Evolutionary conservation across 2,329 filamentous ascomycete genomes (phyloP), one percentile per base, ranked within the genome.

Genomic region (Dothistroma septosporum): DNA sequence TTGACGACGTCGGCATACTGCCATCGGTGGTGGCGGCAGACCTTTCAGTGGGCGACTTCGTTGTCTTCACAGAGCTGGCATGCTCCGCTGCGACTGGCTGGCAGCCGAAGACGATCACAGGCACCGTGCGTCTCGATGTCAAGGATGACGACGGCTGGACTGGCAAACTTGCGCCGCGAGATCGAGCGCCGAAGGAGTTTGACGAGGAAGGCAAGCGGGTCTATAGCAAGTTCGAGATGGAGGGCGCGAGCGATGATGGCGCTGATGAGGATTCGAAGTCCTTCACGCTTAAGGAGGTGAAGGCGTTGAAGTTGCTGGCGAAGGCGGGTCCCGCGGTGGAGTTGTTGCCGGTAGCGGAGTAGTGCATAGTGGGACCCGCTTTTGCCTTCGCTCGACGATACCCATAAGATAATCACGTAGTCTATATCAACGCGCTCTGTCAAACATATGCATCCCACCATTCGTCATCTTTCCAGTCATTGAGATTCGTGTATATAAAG

Each of bases 211-310:
- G 91, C 0, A 80, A 88, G 63, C 83, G 91, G 10, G 75, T 91
- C 10, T 96, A 93, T 68, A 86, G 83, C 63, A 89, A 87, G 60
- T 94, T 95, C 65, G 91, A 95, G 68, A 86, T 86, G 67, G 83
- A 84, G 11, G 71, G 72, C 8, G 82, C 86, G 7, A 84, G 85
- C 11, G 85, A 84, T 12, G 83, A 83, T 0, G 80, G 81, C 14
- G 78, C 78, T 10, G 76, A 68, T 9, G 70, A 66, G 8, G 76
- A 79, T 3, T 46, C 58, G 7, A 44, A 55, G 21, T 57, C 37
- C 28, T 49, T 35, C n/a, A 49, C 57, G 44, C 32, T 57, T 9
- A 49, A 61, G 22, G 59, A 54, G 24, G 48, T 56, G 32, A 54
- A 49, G 35, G 32, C 59, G 19, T 19, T 64, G 62, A 57, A 56